Base-by-base conservation (phyloP, 768 basidiomycete species). In the Cystofilobasidium macerans region DNA sequence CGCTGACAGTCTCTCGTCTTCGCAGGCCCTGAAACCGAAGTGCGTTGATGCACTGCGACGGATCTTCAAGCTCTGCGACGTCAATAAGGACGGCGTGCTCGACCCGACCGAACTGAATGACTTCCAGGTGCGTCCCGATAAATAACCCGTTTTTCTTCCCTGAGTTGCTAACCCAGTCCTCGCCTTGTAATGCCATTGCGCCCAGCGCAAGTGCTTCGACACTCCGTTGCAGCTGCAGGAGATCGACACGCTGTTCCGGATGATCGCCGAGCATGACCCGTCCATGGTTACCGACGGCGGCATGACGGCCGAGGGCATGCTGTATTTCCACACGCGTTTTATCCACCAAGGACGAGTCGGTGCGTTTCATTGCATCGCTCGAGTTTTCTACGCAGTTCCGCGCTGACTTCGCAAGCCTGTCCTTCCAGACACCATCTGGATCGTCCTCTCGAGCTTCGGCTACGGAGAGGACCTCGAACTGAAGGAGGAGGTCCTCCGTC, bases 21-120 rank as follows among this genome's bases (percentile, higher is more conserved):
- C 54, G 36, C 71, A 93, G 91, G 85, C 88, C 22, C 79, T 99
- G 56, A 99, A 98, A 80, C 88, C 89, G 9, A 88, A 88, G 57
- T 97, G 93, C 72, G 80, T 87, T 30, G 84, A 85, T 45, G 94
- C 94, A 1, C 79, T 99, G 61, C 82, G 82, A 69, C 85, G 94
- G 68, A 95, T 99, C 80, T 99, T 98, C 80, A 93, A 91, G 73
- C 82, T 99, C 18, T 94, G 93, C 72, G 94, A 99, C 75, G 78
- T 85, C 32, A 89, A 97, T 75, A 95, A 97, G 73, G 93, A 98
- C 72, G 92, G 90, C 0, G 78, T 95, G 48, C 79, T 99, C 57
- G 91, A 95, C 70, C 84, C 86, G 14, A 80, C 85, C 26, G 94
- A 99, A 74, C 80, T 99, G 38, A 97, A 98, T 74, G 92, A 95